Conservation (phyloP, 2,329 filamentous ascomycete species). For the Penicillium sclerotiorum region DNA sequence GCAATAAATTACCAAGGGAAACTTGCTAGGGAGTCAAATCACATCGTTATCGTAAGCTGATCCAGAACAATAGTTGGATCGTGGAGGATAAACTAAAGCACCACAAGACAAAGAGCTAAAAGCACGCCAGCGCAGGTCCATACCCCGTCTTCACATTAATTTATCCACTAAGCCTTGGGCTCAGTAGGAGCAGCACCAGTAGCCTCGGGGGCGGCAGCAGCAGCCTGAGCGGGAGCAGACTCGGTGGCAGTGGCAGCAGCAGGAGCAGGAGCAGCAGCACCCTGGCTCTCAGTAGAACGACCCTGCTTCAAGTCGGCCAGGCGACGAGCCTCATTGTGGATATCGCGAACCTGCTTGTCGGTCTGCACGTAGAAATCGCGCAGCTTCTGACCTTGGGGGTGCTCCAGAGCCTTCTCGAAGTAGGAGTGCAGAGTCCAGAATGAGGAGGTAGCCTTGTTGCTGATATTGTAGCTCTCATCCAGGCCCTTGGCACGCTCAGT, state of each 20-base stretch:
- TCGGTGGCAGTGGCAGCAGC: slow-evolving; percentile 11
- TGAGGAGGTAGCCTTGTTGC: slow-evolving; percentile 68
- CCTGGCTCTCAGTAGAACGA: slow-evolving; percentile 44
- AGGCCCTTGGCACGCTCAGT: slow-evolving; percentile 81
- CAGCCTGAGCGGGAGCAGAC: slow-evolving; percentile 19
- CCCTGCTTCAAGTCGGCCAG: slow-evolving; percentile 81
- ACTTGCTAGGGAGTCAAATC: slow-evolving; percentile 7
- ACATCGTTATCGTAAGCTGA: slow-evolving; percentile 19
- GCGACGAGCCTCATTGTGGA: slow-evolving; percentile 86
- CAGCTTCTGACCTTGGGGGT: slow-evolving; percentile 84
- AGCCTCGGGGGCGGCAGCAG: slow-evolving; percentile 24
- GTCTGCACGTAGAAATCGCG: slow-evolving; percentile 84
- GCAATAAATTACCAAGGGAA: slow-evolving; percentile 9
- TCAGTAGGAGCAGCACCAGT: slow-evolving; percentile 29
- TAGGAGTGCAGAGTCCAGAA: slow-evolving; percentile 77
- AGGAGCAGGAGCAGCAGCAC: slow-evolving; percentile 6
- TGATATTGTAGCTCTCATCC: slow-evolving; percentile 82
- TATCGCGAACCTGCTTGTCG: slow-evolving; percentile 88
- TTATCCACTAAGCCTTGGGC: slow-evolving; percentile 29
- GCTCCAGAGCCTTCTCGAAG: slow-evolving; percentile 89
- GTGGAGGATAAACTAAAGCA: not conserved
- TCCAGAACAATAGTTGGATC: slow-evolving; percentile 1
- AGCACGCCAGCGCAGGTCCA: slow-evolving; percentile 13
- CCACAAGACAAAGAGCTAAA: slow-evolving; percentile 8
- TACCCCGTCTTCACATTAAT: slow-evolving; percentile 4